Conservation (phyloP, 352 stramenopile species). For the Phytophthora pistaciae region DNA sequence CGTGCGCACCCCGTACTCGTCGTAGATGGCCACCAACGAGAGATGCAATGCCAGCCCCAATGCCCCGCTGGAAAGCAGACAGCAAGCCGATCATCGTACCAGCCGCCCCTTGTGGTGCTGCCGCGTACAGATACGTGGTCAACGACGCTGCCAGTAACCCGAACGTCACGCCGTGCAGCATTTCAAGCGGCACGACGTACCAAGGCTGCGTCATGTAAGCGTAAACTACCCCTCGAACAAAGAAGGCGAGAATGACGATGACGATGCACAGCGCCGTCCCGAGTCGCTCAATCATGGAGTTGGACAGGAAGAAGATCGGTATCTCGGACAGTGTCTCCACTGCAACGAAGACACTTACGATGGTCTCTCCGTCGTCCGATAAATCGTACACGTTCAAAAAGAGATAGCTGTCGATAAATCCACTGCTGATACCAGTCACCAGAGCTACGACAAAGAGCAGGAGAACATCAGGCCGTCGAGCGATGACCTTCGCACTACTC, state of each 20-base stretch:
- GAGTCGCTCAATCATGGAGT: slow-evolving; percentile 51
- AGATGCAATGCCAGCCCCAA: slow-evolving; percentile 56
- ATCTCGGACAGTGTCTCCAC: slow-evolving; percentile 69
- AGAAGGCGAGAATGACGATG: slow-evolving; percentile 56
- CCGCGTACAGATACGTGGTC: slow-evolving; percentile 62
- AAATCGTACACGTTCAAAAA: slow-evolving; percentile 67
- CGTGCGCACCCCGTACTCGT: slow-evolving; percentile 46
- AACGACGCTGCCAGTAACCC: slow-evolving; percentile 49
- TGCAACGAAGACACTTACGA: slow-evolving; percentile 63
- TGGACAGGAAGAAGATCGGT: slow-evolving; percentile 65
- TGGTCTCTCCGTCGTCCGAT: slow-evolving; percentile 46
- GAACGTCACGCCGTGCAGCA: slow-evolving; percentile 66
- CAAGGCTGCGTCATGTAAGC: slow-evolving; percentile 63
- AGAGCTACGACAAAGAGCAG: slow-evolving; percentile 56
- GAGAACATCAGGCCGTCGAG: slow-evolving; percentile 36
- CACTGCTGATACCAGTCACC: slow-evolving; percentile 56
- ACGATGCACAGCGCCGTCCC: slow-evolving; percentile 51
- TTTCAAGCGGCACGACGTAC: slow-evolving; percentile 63
- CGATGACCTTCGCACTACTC: slow-evolving; percentile 40
- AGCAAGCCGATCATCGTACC: slow-evolving; percentile 68
- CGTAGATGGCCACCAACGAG: slow-evolving; percentile 65
- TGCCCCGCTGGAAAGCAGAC: slow-evolving; percentile 58
- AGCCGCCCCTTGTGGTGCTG: slow-evolving; percentile 44
- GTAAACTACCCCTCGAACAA: slow-evolving; percentile 59
- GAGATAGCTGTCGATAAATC: slow-evolving; percentile 66